Conservation (phyloP, 2,329 filamentous ascomycete species). For the Trichoderma sp. region DNA sequence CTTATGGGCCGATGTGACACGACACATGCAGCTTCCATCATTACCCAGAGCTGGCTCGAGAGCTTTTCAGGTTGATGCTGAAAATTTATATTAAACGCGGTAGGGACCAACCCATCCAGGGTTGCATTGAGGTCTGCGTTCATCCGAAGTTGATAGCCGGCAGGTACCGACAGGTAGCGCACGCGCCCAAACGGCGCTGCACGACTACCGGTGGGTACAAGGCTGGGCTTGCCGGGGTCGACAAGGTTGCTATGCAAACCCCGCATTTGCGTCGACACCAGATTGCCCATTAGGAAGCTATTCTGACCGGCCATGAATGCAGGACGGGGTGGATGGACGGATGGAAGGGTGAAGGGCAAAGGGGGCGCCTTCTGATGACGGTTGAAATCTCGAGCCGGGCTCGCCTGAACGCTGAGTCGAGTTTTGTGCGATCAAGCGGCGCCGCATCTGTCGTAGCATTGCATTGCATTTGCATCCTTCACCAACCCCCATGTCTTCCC, state of each 20-base stretch:
- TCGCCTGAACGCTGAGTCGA: neutral
- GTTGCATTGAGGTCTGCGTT: neutral
- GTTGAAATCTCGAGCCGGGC: neutral
- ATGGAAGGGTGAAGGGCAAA: neutral
- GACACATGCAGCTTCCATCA: conserved; percentile 14
- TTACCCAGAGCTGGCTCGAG: conserved; percentile 10
- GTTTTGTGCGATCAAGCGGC: neutral
- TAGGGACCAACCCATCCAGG: neutral
- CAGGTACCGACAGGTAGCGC: neutral
- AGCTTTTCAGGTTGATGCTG: neutral
- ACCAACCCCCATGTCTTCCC: neutral
- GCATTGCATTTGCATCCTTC: neutral
- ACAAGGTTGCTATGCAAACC: conserved; percentile 3
- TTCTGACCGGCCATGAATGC: neutral
- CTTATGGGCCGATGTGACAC: conserved; percentile 7
- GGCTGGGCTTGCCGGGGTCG: too few species aligned
- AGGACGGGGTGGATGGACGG: neutral
- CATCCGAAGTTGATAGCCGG: neutral
- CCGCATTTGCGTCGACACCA: neutral
- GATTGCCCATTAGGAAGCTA: conserved; percentile 16
- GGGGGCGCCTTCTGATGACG: neutral
- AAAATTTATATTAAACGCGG: neutral
- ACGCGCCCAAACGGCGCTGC: neutral
- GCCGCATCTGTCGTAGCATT: conserved; percentile 10
- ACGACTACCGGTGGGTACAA: neutral